These are phyloP conservation scores for Takakia lepidozioides DNA, from an alignment of 225 moss, liverwort and hornwort species.

Conservation along the genomic window DNA sequence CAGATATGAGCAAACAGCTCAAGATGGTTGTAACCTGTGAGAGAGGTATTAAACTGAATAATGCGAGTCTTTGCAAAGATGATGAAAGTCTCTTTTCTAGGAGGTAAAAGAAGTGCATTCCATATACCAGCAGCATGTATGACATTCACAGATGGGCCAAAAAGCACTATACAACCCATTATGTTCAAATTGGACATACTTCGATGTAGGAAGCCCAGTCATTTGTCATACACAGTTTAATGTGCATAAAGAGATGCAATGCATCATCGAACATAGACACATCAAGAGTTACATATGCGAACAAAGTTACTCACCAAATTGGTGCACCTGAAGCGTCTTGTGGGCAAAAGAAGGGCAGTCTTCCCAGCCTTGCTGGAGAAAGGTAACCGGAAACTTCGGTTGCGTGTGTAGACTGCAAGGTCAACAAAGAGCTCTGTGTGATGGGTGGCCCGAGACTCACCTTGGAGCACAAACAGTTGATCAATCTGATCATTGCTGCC, in stretches of 20 bases:
- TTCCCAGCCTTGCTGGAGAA: conserved; percentile 96
- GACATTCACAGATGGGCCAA: too few relatives aligned
- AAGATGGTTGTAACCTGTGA: too few relatives aligned
- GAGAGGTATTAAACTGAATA: neutral
- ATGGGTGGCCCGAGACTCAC: conserved; percentile 40
- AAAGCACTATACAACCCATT: too few relatives aligned
- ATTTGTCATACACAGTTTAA: too few relatives aligned
- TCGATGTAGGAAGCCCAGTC: too few relatives aligned
- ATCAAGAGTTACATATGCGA: too few relatives aligned
- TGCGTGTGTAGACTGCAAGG: conserved; percentile 78
- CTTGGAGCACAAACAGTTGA: conserved; percentile 68
- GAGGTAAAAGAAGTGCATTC: conserved; percentile 1
- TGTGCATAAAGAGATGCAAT: neutral
- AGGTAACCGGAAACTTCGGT: conserved; percentile 88
- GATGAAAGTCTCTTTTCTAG: too few relatives aligned
- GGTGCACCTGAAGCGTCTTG: conserved; percentile 55
- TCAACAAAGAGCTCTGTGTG: conserved; percentile 62
- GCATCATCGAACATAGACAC: too few relatives aligned
- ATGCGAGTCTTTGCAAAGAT: neutral
- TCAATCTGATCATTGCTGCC: conserved; percentile 33
- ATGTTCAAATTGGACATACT: too few relatives aligned
- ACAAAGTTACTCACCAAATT: conserved; percentile 38
- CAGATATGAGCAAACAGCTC: too few relatives aligned
- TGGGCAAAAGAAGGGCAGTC: conserved; percentile 57
- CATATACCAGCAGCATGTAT: neutral